Conservation (phyloP, 176 grass and related monocot species). For the Saccharum officinarum region DNA sequence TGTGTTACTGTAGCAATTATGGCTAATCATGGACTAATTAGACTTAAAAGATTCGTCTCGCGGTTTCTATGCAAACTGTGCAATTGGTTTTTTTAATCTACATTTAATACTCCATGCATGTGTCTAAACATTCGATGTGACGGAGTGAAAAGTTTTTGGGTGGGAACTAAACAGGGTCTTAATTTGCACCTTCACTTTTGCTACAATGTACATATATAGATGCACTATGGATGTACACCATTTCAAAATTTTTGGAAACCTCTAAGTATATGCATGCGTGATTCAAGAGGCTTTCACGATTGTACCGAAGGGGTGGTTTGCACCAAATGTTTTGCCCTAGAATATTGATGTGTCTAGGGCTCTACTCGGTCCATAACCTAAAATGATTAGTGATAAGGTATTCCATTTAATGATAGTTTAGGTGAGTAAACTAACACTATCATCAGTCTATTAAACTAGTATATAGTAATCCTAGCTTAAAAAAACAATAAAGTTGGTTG, state of each 20-base stretch:
- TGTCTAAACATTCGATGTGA: too few species aligned
- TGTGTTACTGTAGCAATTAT: too few species aligned
- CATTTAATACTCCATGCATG: too few species aligned
- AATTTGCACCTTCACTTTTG: background rate
- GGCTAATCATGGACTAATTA: too few species aligned
- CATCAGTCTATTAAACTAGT: background rate
- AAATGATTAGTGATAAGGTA: background rate
- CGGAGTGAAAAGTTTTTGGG: too few species aligned
- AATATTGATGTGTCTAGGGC: background rate
- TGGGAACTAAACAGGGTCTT: too few species aligned
- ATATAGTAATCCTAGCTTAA: background rate
- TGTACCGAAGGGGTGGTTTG: background rate
- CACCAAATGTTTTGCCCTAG: background rate
- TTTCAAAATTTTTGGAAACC: background rate
- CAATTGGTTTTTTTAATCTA: too few species aligned
- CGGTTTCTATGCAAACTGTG: too few species aligned
- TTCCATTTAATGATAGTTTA: background rate
- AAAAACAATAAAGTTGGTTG: background rate
- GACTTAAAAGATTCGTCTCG: too few species aligned
- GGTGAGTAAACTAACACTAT: background rate
- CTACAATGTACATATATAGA: background rate
- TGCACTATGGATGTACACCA: background rate
- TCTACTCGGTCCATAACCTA: background rate
- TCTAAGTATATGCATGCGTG: background rate
- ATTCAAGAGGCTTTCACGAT: background rate